phyloP scores from a whole-genome alignment of 2,329 filamentous ascomycete genomes.

The Scortechinia acanthostroma region DNA sequence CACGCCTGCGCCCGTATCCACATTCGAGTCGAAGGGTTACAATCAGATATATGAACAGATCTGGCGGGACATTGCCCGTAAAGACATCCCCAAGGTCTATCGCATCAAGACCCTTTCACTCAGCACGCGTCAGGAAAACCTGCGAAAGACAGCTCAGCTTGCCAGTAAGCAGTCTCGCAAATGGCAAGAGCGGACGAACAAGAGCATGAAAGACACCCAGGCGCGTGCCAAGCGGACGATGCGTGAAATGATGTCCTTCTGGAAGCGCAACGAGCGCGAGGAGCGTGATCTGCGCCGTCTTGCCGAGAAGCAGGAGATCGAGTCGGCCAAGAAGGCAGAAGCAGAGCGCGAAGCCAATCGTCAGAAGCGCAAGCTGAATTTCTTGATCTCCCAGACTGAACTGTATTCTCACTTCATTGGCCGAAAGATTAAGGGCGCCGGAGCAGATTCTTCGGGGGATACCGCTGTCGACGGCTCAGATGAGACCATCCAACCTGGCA shows the following conservation, averaged over 20 bases:
- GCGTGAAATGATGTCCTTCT: conserved; percentile 99
- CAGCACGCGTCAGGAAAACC: conserved; percentile 82
- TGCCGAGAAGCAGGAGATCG: conserved; percentile 89
- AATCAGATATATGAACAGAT: conserved; percentile 97
- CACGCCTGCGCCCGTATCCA: conserved; percentile 45
- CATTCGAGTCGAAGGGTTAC: conserved; percentile 83
- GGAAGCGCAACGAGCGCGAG: conserved; percentile 97
- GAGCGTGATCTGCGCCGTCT: conserved; percentile 90
- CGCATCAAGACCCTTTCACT: conserved; percentile 82
- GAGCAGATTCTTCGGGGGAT: conserved; percentile 82
- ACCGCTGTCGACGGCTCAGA: conserved; percentile 47
- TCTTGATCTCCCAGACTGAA: conserved; percentile 97
- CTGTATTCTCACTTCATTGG: conserved; percentile 99
- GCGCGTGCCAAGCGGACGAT: conserved; percentile 95
- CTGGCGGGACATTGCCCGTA: conserved; percentile 86
- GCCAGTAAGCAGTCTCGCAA: conserved; percentile 94
- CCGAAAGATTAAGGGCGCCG: conserved; percentile 96
- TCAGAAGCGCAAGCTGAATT: conserved; percentile 98
- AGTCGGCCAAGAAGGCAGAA: conserved; percentile 93
- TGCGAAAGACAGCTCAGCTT: conserved; percentile 93
- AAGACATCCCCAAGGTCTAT: conserved; percentile 87
- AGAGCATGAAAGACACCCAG: conserved; percentile 95
- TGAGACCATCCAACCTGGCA: conserved; percentile 23
- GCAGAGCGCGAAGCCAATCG: conserved; percentile 94
- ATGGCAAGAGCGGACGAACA: conserved; percentile 96